Conservation (phyloP, 805 yeast genomes). For the Ogataea zsoltii region DNA sequence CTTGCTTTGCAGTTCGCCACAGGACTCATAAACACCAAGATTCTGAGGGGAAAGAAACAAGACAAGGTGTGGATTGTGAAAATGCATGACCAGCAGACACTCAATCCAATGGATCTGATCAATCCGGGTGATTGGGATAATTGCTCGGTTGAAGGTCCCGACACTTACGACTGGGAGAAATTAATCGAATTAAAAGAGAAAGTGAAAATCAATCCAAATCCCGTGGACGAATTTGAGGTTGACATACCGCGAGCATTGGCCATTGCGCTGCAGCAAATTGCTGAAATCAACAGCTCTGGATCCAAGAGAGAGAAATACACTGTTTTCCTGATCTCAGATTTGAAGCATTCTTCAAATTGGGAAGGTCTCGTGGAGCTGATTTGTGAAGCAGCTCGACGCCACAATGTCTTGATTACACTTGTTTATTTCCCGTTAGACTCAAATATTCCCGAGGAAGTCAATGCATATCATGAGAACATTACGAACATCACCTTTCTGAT, state of each 20-base stretch:
- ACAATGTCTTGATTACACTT: slow-evolving; percentile 18
- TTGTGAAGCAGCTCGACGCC: slow-evolving; percentile 10
- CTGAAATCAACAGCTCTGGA: slow-evolving; percentile 13
- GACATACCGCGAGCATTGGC: slow-evolving; percentile 31
- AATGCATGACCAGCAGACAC: slow-evolving; percentile 28
- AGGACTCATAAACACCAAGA: slow-evolving; percentile 37
- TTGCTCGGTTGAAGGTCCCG: slow-evolving; percentile 21
- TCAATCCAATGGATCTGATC: slow-evolving; percentile 24
- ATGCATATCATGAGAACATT: slow-evolving; percentile 11
- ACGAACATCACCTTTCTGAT: slow-evolving; percentile 3
- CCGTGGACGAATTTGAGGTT: slow-evolving; percentile 24
- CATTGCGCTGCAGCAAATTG: slow-evolving; percentile 24
- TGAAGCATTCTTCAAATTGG: slow-evolving; percentile 21
- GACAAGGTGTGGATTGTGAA: slow-evolving; percentile 28
- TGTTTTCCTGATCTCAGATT: slow-evolving; percentile 21
- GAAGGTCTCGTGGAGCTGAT: slow-evolving; percentile 18
- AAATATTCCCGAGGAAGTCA: slow-evolving; percentile 1
- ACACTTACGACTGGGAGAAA: slow-evolving; percentile 18
- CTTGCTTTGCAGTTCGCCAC: slow-evolving; percentile 43
- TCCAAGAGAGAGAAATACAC: slow-evolving; percentile 18
- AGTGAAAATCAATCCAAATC: slow-evolving; percentile 19
- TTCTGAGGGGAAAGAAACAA: slow-evolving; percentile 27
- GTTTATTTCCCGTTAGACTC: slow-evolving; percentile 19
- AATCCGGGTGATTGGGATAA: slow-evolving; percentile 27
- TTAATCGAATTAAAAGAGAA: slow-evolving; percentile 15